Evolutionary conservation across 2,329 filamentous ascomycete genomes (phyloP).

Genomic region (Cercospora canescens): DNA sequence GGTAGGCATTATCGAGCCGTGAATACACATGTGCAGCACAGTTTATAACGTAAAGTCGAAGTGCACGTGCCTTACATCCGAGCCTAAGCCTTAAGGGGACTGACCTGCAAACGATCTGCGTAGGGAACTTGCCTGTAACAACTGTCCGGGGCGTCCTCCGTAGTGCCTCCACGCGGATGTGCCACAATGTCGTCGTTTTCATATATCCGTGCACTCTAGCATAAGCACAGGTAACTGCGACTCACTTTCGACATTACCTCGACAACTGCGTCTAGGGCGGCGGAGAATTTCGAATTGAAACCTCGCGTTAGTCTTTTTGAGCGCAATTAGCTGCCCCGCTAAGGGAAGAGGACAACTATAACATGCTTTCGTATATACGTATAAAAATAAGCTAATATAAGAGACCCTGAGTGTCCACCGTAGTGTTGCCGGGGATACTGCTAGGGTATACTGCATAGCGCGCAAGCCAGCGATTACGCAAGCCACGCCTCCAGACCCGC

Average conservation of each 20-base stretch:
- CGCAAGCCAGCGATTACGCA: not conserved
- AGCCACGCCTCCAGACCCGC: not conserved
- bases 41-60: not conserved
- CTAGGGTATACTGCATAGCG: not conserved
- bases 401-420: not conserved
- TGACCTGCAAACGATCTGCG: not conserved
- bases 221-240: not conserved
- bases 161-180: not conserved
- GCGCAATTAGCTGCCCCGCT: not conserved
- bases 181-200: not conserved
- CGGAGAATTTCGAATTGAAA: not conserved
- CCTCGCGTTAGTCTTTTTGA: not conserved
- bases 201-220: not conserved
- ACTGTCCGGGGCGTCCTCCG: not conserved
- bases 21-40: not conserved
- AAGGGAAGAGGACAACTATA: not conserved
- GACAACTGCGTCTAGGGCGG: not conserved
- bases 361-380: not conserved
- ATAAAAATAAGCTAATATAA: not conserved
- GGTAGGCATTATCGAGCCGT: not conserved
- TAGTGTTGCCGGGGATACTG: not conserved
- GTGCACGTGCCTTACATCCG: not conserved
- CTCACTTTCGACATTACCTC: not conserved
- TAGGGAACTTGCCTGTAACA: not conserved
- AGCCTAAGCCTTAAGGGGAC: not conserved